A percentile compares a stretch with the other conserved stretches of the same genome.
phyloP scores from a whole-genome alignment of 179 eudicot species.

The Corrigiola litoralis region DNA sequence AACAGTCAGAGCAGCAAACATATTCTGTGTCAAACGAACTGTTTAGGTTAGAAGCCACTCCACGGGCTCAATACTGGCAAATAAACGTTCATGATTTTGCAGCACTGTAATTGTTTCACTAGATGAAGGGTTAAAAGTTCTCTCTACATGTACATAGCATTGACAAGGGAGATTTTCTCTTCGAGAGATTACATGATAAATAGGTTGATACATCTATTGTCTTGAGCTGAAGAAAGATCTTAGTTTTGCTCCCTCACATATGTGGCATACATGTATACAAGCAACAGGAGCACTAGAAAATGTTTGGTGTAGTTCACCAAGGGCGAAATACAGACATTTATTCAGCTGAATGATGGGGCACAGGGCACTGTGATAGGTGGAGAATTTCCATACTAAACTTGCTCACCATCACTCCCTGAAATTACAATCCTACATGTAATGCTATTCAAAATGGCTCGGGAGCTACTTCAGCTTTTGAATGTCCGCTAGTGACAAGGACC shows the following conservation, averaged over 20 bases:
- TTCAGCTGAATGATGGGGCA: neutral
- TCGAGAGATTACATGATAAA: too few relatives aligned
- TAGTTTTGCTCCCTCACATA: neutral
- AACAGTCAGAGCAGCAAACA: too few relatives aligned
- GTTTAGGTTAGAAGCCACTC: too few relatives aligned
- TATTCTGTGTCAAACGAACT: too few relatives aligned
- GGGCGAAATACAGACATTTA: constrained; percentile 19
- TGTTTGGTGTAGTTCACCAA: neutral
- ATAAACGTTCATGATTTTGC: too few relatives aligned
- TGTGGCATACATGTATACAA: constrained; percentile 2
- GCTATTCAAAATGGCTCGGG: constrained; percentile 48
- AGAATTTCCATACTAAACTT: constrained; percentile 7
- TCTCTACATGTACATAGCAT: too few relatives aligned
- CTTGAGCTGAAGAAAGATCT: neutral
- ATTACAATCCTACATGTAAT: neutral
- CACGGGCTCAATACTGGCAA: too few relatives aligned
- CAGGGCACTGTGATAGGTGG: neutral
- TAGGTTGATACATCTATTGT: neutral
- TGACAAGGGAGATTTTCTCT: too few relatives aligned
- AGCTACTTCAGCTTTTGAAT: constrained; percentile 52
- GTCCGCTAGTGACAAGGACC: constrained; percentile 19
- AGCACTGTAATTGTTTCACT: too few relatives aligned
- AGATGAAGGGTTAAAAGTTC: too few relatives aligned
- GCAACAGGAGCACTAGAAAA: neutral
- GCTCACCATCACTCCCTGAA: neutral